Evolutionary conservation across 2,329 filamentous ascomycete species (phyloP).

Genomic region (Corinectria fuckeliana): DNA sequence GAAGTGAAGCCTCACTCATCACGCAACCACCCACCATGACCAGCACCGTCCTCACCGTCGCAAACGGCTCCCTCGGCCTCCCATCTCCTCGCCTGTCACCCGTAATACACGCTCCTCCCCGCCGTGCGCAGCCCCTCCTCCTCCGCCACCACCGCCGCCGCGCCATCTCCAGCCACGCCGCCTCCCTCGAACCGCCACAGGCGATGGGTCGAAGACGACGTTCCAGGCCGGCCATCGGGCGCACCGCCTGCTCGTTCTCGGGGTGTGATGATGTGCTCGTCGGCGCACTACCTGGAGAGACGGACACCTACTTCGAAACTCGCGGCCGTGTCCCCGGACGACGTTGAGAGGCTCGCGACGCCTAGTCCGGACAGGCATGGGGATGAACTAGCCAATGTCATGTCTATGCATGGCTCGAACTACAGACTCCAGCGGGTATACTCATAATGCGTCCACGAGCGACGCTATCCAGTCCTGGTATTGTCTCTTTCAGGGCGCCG

Average conservation of each 20-base stretch:
- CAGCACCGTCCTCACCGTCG: slow-evolving; percentile 46
- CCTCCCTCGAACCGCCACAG: slow-evolving; percentile 20
- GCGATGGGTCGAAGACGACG: slow-evolving; percentile 24
- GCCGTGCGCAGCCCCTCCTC: slow-evolving; percentile 43
- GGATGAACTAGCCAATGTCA: slow-evolving; percentile 28
- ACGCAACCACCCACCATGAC: slow-evolving; percentile 27
- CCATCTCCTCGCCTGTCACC: slow-evolving; percentile 21
- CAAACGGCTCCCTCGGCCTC: slow-evolving; percentile 44
- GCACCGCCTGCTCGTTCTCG: slow-evolving; percentile 32
- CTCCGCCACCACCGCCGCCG: slow-evolving; percentile 40
- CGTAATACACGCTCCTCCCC: slow-evolving; percentile 37
- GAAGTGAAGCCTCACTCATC: neutral
- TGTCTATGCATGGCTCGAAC: slow-evolving; percentile 37
- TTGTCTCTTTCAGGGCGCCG: slow-evolving; percentile 12
- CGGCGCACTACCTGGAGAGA: slow-evolving; percentile 20
- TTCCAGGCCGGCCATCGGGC: slow-evolving; percentile 31
- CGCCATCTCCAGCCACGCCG: slow-evolving; percentile 32
- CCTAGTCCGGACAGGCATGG: slow-evolving; percentile 13
- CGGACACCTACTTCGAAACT: slow-evolving; percentile 23
- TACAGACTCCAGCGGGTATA: slow-evolving; percentile 19
- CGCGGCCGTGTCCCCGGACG: slow-evolving; percentile 12
- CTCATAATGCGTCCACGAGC: slow-evolving; percentile 21
- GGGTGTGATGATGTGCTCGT: slow-evolving; percentile 26
- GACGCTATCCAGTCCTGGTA: no score
- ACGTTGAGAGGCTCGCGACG: slow-evolving; percentile 12